Conservation (phyloP, 169 alveolate species). For the Plasmodium gallinaceum region DNA sequence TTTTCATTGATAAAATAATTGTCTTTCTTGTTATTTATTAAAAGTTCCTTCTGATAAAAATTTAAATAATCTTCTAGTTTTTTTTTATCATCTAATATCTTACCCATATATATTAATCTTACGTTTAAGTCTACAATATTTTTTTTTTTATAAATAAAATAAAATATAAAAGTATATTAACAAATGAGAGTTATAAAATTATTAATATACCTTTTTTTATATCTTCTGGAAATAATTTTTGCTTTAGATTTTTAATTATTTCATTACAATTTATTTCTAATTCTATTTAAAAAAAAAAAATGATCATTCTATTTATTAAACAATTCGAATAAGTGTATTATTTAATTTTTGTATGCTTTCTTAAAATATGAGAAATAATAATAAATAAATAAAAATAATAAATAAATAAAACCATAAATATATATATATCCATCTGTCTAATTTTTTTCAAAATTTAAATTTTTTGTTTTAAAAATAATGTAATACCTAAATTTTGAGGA, state of each 20-base stretch:
- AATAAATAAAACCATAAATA: neutral
- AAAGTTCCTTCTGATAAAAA: constrained; percentile 37
- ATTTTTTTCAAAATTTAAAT: neutral
- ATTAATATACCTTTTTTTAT: constrained; percentile 28
- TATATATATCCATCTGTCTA: constrained; percentile 17
- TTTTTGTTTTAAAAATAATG: neutral
- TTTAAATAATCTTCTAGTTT: constrained; percentile 70
- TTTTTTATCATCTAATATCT: constrained; percentile 75
- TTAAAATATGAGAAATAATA: neutral
- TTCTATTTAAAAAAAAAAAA: constrained; percentile 8
- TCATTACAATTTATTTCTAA: constrained; percentile 47
- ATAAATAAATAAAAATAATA: neutral
- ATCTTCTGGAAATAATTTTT: constrained; percentile 28
- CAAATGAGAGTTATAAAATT: neutral
- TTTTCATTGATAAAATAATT: constrained; percentile 6
- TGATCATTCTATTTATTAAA: neutral
- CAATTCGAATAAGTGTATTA: neutral
- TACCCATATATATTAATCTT: constrained; percentile 82
- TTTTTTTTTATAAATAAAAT: neutral
- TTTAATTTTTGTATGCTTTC: neutral
- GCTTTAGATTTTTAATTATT: constrained; percentile 27
- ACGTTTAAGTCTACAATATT: constrained; percentile 75
- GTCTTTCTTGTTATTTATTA: constrained; percentile 5
- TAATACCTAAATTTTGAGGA: constrained; percentile 54
- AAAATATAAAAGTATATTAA: neutral